Evolutionary conservation across 148 eudicot species (phyloP).

Genomic region (Beta vulgaris): DNA sequence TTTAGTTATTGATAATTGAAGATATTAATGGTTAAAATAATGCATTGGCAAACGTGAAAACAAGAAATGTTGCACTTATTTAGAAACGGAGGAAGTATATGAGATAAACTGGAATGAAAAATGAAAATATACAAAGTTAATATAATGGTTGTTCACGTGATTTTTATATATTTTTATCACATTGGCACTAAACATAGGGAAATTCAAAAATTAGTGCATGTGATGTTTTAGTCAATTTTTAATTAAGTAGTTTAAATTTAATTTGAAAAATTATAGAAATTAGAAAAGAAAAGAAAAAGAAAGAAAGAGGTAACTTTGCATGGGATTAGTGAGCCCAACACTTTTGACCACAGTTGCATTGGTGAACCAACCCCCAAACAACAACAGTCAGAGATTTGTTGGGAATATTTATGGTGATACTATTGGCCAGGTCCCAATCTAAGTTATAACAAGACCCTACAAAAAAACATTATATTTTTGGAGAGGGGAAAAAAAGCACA

Average conservation of each 20-base stretch:
- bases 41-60: no score
- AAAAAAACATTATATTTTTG: not conserved
- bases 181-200: no score
- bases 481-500: not conserved
- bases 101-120: no score
- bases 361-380: conserved; percentile 17
- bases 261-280: not conserved
- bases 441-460: not conserved
- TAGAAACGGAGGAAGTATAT: no score
- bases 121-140: no score
- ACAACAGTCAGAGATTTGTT: not conserved
- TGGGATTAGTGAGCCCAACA: conserved; percentile 34
- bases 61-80: no score
- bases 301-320: conserved; percentile 12
- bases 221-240: no score
- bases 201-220: no score
- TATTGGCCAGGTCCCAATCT: conserved; percentile 5
- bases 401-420: conserved; percentile 15
- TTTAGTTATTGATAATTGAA: no score
- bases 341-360: conserved; percentile 35
- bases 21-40: no score
- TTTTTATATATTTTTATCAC: no score
- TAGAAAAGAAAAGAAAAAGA: not conserved
- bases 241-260: not conserved
- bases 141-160: no score